A percentile compares a stretch with the other conserved stretches of the same genome.
These are phyloP conservation scores for Gossypium stocksii DNA, from an alignment of 345 rosid species.

Conservation along the genomic window DNA sequence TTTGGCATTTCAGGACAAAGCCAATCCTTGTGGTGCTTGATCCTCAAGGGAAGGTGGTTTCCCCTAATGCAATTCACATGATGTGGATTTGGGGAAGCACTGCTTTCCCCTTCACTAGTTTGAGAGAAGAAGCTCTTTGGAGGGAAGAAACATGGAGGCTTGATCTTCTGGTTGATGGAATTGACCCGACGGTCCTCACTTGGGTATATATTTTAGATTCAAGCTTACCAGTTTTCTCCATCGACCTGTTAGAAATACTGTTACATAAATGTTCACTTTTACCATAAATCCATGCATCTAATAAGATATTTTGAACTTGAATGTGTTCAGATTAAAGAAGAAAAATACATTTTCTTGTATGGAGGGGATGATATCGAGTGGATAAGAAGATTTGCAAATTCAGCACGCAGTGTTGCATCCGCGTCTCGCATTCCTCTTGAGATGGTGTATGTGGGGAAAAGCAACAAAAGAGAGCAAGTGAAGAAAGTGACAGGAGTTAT, in stretches of 20 bases:
- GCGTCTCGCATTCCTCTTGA: conserved; percentile 57
- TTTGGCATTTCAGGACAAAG: conserved; percentile 84
- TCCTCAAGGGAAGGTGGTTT: conserved; percentile 72
- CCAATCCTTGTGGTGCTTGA: conserved; percentile 88
- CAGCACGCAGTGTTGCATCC: conserved; percentile 49
- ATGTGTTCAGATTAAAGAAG: conserved; percentile 53
- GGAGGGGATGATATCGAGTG: conserved; percentile 84
- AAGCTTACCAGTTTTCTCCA: neutral
- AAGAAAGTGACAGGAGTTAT: conserved; percentile 37
- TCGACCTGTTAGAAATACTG: neutral
- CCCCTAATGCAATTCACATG: conserved; percentile 93
- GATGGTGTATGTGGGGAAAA: conserved; percentile 80
- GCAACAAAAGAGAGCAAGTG: conserved; percentile 59
- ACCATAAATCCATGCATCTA: neutral
- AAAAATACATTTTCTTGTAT: conserved; percentile 72
- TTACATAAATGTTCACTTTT: neutral
- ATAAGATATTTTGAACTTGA: neutral
- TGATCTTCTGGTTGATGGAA: conserved; percentile 74
- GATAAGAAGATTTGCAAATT: conserved; percentile 60
- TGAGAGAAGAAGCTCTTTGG: conserved; percentile 82
- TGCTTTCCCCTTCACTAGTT: conserved; percentile 83
- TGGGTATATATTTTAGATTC: conserved; percentile 47
- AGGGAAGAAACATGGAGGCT: conserved; percentile 69
- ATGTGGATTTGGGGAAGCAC: conserved; percentile 98
- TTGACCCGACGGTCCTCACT: conserved; percentile 55